A percentile compares a stretch with the other conserved stretches of the same genome.
These are phyloP conservation scores for Coemansia sp. DNA, from an alignment of 192 early-diverging fungal species.

Conservation along the genomic window DNA sequence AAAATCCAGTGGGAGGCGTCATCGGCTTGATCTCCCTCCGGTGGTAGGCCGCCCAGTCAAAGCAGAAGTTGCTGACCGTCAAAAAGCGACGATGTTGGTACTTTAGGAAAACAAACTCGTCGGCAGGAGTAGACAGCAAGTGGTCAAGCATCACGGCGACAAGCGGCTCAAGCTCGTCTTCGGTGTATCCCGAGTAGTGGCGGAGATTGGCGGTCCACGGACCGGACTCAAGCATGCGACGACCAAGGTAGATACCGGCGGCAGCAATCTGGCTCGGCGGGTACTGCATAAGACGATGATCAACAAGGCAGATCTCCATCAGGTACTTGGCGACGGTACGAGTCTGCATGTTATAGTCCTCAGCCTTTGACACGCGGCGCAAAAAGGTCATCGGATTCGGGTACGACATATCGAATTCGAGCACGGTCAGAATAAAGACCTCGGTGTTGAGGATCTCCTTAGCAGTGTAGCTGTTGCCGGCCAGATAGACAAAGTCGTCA, in stretches of 20 bases:
- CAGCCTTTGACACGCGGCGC: conserved; percentile 85
- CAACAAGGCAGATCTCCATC: conserved; percentile 91
- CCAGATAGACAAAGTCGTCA: conserved; percentile 83
- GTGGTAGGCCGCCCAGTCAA: conserved; percentile 74
- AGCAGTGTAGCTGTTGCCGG: conserved; percentile 75
- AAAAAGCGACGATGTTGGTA: conserved; percentile 80
- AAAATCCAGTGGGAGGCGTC: conserved; percentile 31
- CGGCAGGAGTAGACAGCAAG: conserved; percentile 55
- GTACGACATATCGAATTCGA: conserved; percentile 87
- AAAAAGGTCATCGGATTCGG: conserved; percentile 94
- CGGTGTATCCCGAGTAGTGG: conserved; percentile 82
- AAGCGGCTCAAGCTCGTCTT: conserved; percentile 65
- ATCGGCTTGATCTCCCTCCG: conserved; percentile 26
- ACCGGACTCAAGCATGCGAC: conserved; percentile 74
- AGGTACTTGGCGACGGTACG: conserved; percentile 94
- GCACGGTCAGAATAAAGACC: conserved; percentile 83
- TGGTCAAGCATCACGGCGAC: conserved; percentile 76
- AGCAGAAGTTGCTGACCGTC: conserved; percentile 80
- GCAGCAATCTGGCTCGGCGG: conserved; percentile 79
- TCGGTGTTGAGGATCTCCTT: conserved; percentile 92
- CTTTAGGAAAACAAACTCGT: conserved; percentile 82
- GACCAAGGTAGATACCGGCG: conserved; percentile 77
- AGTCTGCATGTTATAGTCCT: conserved; percentile 87
- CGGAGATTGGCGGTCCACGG: conserved; percentile 77
- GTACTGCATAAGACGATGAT: conserved; percentile 74